Percentiles rank a stretch among this genome's conserved stretches.
phyloP scores from a whole-genome alignment of 345 rosid species.

The Pistacia atlantica region DNA sequence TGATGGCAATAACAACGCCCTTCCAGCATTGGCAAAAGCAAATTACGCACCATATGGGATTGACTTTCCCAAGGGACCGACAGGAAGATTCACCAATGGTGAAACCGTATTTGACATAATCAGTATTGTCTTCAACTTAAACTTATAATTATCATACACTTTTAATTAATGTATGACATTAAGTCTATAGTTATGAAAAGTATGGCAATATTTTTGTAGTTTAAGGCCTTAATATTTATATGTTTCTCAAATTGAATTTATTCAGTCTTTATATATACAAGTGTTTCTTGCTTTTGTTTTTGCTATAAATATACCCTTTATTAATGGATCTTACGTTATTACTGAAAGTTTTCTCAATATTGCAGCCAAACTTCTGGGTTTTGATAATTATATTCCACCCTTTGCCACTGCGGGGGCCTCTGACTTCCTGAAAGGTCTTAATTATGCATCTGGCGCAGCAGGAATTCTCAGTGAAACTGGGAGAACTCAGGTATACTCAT shows the following conservation, averaged over 20 bases:
- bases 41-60: constrained; percentile 33
- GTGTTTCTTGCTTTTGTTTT: no score
- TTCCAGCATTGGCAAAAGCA: constrained; percentile 15
- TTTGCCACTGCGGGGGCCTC: constrained; percentile 10
- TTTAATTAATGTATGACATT: no score
- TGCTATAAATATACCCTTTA: no score
- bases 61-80: constrained; percentile 18
- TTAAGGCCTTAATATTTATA: no score
- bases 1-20: constrained; percentile 32
- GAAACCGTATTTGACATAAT: constrained; percentile 9
- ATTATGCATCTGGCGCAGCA: constrained; percentile 55
- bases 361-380: constrained; percentile 36
- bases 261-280: no score
- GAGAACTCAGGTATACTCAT: constrained; percentile 10
- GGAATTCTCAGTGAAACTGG: constrained; percentile 62
- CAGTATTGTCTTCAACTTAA: not conserved
- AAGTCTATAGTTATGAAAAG: no score
- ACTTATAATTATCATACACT: no score
- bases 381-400: constrained; percentile 33
- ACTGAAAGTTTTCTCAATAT: no score
- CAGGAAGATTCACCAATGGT: constrained; percentile 38
- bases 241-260: no score
- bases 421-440: constrained; percentile 47
- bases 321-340: no score
- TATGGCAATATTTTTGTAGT: no score